A percentile compares a stretch with the other conserved stretches of the same genome.
These are phyloP conservation scores for Typha latifolia DNA, from an alignment of 176 grass and related monocot species.

Conservation along the genomic window DNA sequence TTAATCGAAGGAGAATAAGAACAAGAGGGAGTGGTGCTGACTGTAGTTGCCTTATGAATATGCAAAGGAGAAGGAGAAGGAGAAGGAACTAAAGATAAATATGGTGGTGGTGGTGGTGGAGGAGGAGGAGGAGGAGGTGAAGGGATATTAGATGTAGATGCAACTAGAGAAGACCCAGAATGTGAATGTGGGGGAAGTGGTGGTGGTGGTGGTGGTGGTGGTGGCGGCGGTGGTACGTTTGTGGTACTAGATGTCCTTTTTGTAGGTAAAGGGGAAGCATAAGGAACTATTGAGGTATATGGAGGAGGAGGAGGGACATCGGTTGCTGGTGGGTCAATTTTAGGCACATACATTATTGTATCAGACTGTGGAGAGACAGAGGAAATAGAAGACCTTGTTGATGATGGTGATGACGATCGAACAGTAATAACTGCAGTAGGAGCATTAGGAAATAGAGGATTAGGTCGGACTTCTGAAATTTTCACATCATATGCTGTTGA, in stretches of 20 bases:
- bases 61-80: slow-evolving; percentile 20
- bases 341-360: slow-evolving; percentile 26
- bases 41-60: slow-evolving; percentile 3
- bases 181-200: slow-evolving; percentile 29
- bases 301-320: slow-evolving; percentile 30
- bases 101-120: no score
- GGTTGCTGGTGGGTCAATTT: slow-evolving; percentile 10
- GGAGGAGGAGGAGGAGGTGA: not conserved
- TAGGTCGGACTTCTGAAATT: not conserved
- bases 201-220: not conserved
- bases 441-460: not conserved
- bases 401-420: slow-evolving; percentile 24
- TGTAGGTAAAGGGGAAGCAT: slow-evolving; percentile 17
- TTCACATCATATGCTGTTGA: slow-evolving; percentile 26
- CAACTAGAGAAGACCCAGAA: slow-evolving; percentile 23
- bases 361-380: slow-evolving; percentile 5
- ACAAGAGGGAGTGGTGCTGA: slow-evolving; percentile 2
- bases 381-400: slow-evolving; percentile 8
- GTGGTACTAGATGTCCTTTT: slow-evolving; percentile 18
- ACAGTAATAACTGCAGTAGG: slow-evolving; percentile 3
- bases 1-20: slow-evolving; percentile 9
- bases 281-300: slow-evolving; percentile 21
- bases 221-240: slow-evolving; percentile 8
- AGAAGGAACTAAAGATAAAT: not conserved
- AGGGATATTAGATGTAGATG: slow-evolving; percentile 10